A percentile compares a stretch with the other conserved stretches of the same genome.
Evolutionary conservation across 2,329 filamentous ascomycete genomes (phyloP).

Genomic region (Diaporthe amygdali): DNA sequence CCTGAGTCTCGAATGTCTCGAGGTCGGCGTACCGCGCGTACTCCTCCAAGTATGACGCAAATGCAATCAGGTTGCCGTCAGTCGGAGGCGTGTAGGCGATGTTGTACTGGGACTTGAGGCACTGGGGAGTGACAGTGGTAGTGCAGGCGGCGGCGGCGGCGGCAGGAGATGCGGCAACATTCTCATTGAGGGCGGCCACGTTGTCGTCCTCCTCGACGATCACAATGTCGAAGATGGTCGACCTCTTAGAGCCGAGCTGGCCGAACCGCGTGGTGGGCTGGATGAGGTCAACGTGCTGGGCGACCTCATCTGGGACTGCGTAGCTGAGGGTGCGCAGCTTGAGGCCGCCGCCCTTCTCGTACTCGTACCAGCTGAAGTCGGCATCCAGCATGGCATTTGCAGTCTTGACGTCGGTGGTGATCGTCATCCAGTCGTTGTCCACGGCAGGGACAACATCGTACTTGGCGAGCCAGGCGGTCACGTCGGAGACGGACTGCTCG

Average conservation of each 20-base stretch:
- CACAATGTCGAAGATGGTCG: constrained; percentile 42
- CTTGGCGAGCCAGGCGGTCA: constrained; percentile 60
- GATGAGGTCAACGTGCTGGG: constrained; percentile 63
- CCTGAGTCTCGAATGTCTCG: constrained; percentile 52
- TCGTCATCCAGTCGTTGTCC: constrained; percentile 66
- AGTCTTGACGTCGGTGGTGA: constrained; percentile 54
- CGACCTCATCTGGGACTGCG: constrained; percentile 62
- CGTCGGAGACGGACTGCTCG: constrained; percentile 49
- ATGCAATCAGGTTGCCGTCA: constrained; percentile 39
- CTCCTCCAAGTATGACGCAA: constrained; percentile 51
- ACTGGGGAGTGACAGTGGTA: constrained; percentile 49
- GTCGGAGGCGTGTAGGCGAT: constrained; percentile 43
- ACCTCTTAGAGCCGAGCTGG: constrained; percentile 48
- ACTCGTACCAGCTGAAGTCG: constrained; percentile 61
- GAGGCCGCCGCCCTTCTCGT: constrained; percentile 43
- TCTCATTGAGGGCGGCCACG: not conserved
- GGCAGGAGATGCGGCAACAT: not conserved
- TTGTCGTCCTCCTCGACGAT: constrained; percentile 33
- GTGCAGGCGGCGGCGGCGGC: constrained; percentile 40
- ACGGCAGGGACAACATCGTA: constrained; percentile 54
- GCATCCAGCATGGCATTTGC: constrained; percentile 64
- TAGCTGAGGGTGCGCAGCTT: constrained; percentile 62
- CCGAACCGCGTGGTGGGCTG: constrained; percentile 71
- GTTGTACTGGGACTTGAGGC: constrained; percentile 54
- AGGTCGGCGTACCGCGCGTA: constrained; percentile 56